These are phyloP conservation scores for Pleurotus eryngii DNA, from an alignment of 768 basidiomycete genomes.

Conservation along the genomic window DNA sequence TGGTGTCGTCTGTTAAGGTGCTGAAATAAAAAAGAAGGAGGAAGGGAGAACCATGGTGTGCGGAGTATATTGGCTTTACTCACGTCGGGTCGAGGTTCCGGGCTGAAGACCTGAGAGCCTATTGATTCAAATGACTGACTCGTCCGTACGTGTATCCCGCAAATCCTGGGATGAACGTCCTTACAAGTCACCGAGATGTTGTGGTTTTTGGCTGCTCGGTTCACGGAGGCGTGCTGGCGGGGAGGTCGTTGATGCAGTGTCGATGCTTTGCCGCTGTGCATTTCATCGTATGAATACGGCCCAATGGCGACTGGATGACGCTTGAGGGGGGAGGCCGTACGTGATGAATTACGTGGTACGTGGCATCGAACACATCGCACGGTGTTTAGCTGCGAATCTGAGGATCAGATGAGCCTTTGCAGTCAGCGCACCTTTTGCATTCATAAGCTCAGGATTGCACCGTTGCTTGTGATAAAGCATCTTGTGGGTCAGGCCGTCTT, in stretches of 20 bases:
- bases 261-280: too few relatives aligned
- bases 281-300: too few relatives aligned
- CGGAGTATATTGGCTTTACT: neutral
- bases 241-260: too few relatives aligned
- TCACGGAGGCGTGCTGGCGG: too few relatives aligned
- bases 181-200: too few relatives aligned
- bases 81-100: constrained; percentile 7
- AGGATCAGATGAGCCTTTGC: neutral
- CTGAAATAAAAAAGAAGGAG: neutral
- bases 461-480: neutral
- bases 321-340: neutral
- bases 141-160: constrained; percentile 3
- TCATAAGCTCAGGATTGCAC: constrained; percentile 1
- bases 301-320: neutral
- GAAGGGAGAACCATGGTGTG: neutral
- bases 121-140: neutral
- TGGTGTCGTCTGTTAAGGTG: neutral
- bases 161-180: neutral
- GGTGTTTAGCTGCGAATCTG: neutral
- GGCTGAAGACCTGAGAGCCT: neutral
- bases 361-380: too few relatives aligned
- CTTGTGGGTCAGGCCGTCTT: too few relatives aligned
- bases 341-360: neutral
- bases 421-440: neutral
- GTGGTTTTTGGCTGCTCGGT: too few relatives aligned